Conservation (phyloP, 2,329 filamentous ascomycete species). For the Fusarium setosum region DNA sequence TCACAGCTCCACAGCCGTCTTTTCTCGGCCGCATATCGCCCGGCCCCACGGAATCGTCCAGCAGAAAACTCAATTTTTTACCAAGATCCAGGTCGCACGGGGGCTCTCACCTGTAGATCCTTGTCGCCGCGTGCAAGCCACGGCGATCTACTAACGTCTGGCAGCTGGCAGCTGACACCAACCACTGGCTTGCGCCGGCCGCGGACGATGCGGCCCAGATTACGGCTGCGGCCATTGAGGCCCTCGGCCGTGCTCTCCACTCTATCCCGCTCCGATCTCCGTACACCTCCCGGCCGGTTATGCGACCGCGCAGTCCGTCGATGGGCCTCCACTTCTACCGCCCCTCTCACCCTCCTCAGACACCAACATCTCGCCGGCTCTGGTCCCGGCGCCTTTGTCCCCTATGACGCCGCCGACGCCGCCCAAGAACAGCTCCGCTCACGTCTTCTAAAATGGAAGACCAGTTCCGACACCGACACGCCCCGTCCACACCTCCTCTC, state of each 20-base stretch:
- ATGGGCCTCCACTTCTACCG: conserved; percentile 18
- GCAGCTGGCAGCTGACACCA: not conserved
- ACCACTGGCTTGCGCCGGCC: not conserved
- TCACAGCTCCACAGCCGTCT: conserved; percentile 25
- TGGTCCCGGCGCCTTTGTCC: conserved; percentile 35
- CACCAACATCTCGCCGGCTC: conserved; percentile 46
- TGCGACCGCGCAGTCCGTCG: not conserved
- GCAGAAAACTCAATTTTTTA: conserved; percentile 23
- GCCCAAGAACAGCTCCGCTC: conserved; percentile 50
- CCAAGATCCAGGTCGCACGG: conserved; percentile 15
- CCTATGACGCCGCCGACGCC: conserved; percentile 47
- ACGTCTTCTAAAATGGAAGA: conserved; percentile 50
- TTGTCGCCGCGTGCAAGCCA: conserved; percentile 4
- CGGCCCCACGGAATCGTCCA: conserved; percentile 21
- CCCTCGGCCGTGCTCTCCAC: conserved; percentile 25
- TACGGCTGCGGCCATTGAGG: conserved; percentile 1
- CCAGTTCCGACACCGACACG: conserved; percentile 42
- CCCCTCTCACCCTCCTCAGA: conserved; percentile 40
- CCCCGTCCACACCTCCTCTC: conserved; percentile 81
- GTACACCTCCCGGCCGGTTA: conserved; percentile 1
- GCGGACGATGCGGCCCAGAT: conserved; percentile 14
- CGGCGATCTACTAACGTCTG: not conserved
- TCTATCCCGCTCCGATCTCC: conserved; percentile 18
- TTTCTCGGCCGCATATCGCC: not conserved
- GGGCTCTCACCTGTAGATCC: conserved; percentile 3